Base-by-base conservation (phyloP, 345 rosid genomes). In the Salix exigua region DNA sequence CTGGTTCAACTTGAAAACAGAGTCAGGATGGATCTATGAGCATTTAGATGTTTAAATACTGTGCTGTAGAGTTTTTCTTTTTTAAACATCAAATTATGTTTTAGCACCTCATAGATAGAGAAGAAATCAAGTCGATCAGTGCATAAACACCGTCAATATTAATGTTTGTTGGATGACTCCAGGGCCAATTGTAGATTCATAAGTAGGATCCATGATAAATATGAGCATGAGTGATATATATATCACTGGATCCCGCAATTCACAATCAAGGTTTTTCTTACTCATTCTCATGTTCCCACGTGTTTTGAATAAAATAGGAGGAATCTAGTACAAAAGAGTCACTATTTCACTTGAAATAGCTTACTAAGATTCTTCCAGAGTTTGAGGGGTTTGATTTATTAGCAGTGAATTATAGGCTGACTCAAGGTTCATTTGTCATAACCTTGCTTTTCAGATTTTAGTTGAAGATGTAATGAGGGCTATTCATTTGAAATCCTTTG, bases 401-500 rank as follows among this genome's bases (percentile, higher is more conserved):
- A 38, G 38, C 68, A 46, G 67, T 58, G 44, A 61, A 38, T 19
- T 17, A 17, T 71, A 66, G 50, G 55, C 40, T 60, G 67, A 28
- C 58, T 30, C 4, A 42, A 53, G 66, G 55, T 66, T 31, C 13
- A 31, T 61, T 40, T 66, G 66, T 74, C 17, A n/a, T 25, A 13
- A 53, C n/a, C 70, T 72, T 77, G 33, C 72, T 78, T 68, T 58
- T 42, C 79, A 92, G 97, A 78, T 92, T 37, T 74, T 64, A n/a
- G 58, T 84, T n/a, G 89, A 92, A 85, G 90, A 92, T 84, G 95
- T 86, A 78, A 87, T 81, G 87, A 88, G 84, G 80, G 92, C 99
- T 58, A 83, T 95, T 73, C 88, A 88, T 86, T 83, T 95, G 71
- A 95, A 95, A 81, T 95, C 97, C 7, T 90, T 91, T 81, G 97